phyloP scores from a whole-genome alignment of 2,329 filamentous ascomycete species.

The Xylariaceae sp. region DNA sequence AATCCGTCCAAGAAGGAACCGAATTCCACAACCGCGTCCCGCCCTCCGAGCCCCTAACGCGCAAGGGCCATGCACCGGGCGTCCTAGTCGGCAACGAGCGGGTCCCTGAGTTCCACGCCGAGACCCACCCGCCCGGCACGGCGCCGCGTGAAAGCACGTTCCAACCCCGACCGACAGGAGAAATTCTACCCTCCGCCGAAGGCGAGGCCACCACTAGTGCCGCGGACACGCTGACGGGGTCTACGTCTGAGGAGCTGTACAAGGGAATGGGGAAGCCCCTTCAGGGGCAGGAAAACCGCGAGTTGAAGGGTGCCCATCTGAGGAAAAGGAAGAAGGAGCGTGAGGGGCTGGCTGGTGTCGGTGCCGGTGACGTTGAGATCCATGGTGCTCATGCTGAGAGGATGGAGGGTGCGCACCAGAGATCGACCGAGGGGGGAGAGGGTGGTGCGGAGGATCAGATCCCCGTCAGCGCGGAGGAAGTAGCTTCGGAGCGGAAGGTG shows the following conservation, averaged over 20 bases:
- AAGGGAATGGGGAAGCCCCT: slow-evolving; percentile 41
- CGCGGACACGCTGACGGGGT: slow-evolving; percentile 38
- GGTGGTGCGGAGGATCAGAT: slow-evolving; percentile 21
- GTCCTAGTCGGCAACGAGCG: slow-evolving; percentile 56
- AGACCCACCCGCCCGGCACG: slow-evolving; percentile 59
- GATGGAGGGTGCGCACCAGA: slow-evolving; percentile 25
- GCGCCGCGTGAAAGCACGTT: slow-evolving; percentile 49
- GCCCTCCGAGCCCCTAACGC: slow-evolving; percentile 49
- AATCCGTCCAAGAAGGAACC: slow-evolving; percentile 51
- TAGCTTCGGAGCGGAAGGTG: slow-evolving; percentile 18
- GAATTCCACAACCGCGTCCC: slow-evolving; percentile 51
- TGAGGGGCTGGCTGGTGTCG: slow-evolving; percentile 38
- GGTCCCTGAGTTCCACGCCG: slow-evolving; percentile 58
- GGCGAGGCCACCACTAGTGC: slow-evolving; percentile 28
- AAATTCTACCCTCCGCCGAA: slow-evolving; percentile 34
- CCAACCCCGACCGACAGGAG: slow-evolving; percentile 35
- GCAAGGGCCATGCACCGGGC: slow-evolving; percentile 58
- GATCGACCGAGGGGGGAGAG: slow-evolving; percentile 32
- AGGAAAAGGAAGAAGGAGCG: slow-evolving; percentile 35
- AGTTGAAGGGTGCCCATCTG: slow-evolving; percentile 35
- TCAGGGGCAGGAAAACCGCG: slow-evolving; percentile 39
- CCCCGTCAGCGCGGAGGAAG: slow-evolving; percentile 25
- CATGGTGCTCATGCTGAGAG: slow-evolving; percentile 26
- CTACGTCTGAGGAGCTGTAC: slow-evolving; percentile 44
- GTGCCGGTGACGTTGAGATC: slow-evolving; percentile 31